A percentile compares a stretch with the other conserved stretches of the same genome.
Conservation (phyloP, 1,284 basidiomycete genomes). For the Pseudozyma tsukubaensis region DNA sequence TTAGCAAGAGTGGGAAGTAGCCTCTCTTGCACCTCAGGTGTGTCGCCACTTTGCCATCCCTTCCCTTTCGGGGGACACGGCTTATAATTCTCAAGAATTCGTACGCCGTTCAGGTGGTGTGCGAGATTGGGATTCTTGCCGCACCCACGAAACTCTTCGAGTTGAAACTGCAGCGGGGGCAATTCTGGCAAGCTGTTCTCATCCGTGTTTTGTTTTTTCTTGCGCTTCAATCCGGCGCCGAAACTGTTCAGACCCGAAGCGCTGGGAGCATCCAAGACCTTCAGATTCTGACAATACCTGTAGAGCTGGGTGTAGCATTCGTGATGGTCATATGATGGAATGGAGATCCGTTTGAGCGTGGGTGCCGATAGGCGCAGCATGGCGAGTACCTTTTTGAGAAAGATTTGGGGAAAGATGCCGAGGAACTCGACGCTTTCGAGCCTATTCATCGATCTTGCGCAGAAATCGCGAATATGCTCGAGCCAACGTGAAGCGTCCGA, state of each 20-base stretch:
- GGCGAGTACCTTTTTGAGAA: slow-evolving; percentile 3
- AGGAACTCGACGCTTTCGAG: slow-evolving; percentile 14
- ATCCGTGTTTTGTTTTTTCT: background rate
- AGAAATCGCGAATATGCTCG: slow-evolving; percentile 7
- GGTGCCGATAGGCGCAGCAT: slow-evolving; percentile 11
- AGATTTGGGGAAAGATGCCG: background rate
- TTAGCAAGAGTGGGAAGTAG: slow-evolving; percentile 1
- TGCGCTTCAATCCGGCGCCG: no score
- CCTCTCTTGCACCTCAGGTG: background rate
- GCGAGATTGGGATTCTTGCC: background rate
- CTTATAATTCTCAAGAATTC: background rate
- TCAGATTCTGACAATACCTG: slow-evolving; percentile 16
- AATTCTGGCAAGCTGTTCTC: background rate
- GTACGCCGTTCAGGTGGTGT: background rate
- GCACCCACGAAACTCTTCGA: background rate
- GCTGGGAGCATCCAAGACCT: background rate
- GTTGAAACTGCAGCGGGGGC: background rate
- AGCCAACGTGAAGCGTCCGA: slow-evolving; percentile 7
- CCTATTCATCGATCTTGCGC: slow-evolving; percentile 5
- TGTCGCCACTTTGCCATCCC: background rate
- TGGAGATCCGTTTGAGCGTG: slow-evolving; percentile 14
- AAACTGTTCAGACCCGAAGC: background rate
- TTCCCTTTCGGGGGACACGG: background rate
- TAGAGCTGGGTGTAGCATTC: slow-evolving; percentile 12
- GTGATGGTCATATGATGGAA: background rate